phyloP scores from a whole-genome alignment of 1,284 basidiomycete genomes.

The Garcileccinum viscosum region DNA sequence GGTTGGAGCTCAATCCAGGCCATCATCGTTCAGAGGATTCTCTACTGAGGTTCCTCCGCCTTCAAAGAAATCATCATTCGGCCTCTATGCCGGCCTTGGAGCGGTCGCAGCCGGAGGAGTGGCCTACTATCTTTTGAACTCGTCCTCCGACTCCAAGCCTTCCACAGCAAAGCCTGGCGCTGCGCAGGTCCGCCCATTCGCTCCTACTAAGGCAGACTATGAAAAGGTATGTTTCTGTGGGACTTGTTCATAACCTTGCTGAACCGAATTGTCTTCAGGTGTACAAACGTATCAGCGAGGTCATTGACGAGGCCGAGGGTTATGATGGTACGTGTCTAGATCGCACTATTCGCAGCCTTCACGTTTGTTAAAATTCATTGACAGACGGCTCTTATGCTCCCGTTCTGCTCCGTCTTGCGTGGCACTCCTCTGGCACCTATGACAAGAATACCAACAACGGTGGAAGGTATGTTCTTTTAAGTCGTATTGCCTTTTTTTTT shows the following conservation, averaged over 20 bases:
- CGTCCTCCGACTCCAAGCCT: constrained; percentile 52
- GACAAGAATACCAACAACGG: constrained; percentile 88
- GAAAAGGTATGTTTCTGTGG: constrained; percentile 70
- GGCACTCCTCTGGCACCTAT: constrained; percentile 92
- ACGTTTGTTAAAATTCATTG: constrained; percentile 6
- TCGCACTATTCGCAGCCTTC: constrained; percentile 4
- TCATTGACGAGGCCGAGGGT: constrained; percentile 71
- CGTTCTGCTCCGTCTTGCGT: constrained; percentile 91
- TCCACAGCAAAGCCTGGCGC: constrained; percentile 63
- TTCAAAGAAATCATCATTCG: constrained; percentile 53
- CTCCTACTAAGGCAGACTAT: constrained; percentile 81
- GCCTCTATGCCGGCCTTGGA: constrained; percentile 63
- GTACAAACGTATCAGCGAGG: constrained; percentile 84
- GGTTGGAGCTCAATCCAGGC: constrained; percentile 30
- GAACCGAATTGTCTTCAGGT: constrained; percentile 55
- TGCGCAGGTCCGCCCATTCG: constrained; percentile 69
- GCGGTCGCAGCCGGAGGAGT: constrained; percentile 54
- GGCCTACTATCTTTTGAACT: constrained; percentile 61
- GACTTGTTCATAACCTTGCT: not conserved
- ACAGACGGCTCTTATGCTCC: constrained; percentile 92
- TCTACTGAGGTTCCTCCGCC: constrained; percentile 58
- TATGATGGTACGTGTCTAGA: constrained; percentile 76
- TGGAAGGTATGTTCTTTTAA: constrained; percentile 66
- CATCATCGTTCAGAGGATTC: constrained; percentile 56
- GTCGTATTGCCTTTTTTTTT: constrained; percentile 3